These are phyloP conservation scores for Coniochaeta ligniaria DNA, from an alignment of 2,329 filamentous ascomycete genomes.

Conservation along the genomic window DNA sequence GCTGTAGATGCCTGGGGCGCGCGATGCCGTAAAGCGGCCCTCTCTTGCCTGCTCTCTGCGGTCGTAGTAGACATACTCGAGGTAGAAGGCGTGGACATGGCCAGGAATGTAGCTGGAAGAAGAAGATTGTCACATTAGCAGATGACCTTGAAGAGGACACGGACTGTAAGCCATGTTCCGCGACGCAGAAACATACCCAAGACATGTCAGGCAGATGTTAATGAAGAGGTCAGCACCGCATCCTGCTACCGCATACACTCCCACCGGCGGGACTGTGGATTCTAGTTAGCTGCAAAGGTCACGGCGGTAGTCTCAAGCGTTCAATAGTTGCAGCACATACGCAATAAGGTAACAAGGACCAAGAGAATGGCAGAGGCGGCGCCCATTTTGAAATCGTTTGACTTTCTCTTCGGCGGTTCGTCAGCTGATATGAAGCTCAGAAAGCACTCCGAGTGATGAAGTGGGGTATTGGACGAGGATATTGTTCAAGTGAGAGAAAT, in stretches of 20 bases:
- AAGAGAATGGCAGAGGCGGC: slow-evolving; percentile 39
- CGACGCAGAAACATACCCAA: slow-evolving; percentile 38
- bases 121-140: slow-evolving; percentile 5
- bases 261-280: slow-evolving; percentile 56
- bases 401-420: not conserved
- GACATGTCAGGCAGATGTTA: slow-evolving; percentile 59
- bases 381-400: slow-evolving; percentile 31
- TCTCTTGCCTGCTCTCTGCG: slow-evolving; percentile 56
- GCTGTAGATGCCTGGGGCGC: slow-evolving; percentile 65
- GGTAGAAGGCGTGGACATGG: slow-evolving; percentile 73
- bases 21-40: slow-evolving; percentile 44
- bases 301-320: not conserved
- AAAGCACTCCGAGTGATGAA: not conserved
- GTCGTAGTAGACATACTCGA: slow-evolving; percentile 78
- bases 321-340: slow-evolving; percentile 25
- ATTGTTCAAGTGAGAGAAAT: not conserved
- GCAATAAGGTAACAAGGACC: slow-evolving; percentile 44
- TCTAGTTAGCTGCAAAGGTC: not conserved
- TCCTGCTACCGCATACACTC: slow-evolving; percentile 57
- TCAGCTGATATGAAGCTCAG: not conserved
- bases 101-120: slow-evolving; percentile 61
- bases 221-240: slow-evolving; percentile 59
- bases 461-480: not conserved
- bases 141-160: not conserved
- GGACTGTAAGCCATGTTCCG: not conserved